Conservation (phyloP, 2,329 filamentous ascomycete species). For the Colletotrichum spinosum region DNA sequence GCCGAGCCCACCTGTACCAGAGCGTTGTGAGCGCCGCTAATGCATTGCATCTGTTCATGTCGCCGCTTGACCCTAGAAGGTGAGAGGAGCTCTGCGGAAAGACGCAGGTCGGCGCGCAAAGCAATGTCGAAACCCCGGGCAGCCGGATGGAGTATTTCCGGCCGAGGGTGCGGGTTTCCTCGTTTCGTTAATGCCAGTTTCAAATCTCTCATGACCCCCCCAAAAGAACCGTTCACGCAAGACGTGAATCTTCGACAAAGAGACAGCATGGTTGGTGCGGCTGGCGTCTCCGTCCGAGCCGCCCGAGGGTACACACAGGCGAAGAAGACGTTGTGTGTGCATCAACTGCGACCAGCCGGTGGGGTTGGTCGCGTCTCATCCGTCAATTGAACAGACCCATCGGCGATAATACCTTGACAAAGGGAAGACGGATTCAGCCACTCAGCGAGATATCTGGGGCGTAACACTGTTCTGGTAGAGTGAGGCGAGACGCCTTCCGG, state of each 20-base stretch:
- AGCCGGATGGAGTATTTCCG: too few species aligned
- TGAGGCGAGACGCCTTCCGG: constrained; percentile 19
- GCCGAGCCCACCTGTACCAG: constrained; percentile 3
- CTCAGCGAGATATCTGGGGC: constrained; percentile 6
- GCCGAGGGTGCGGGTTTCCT: too few species aligned
- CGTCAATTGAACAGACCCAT: constrained; percentile 4
- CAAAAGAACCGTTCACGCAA: constrained; percentile 11
- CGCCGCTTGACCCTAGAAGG: constrained; percentile 12
- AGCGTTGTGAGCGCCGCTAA: constrained; percentile 23
- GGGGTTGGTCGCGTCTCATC: constrained; percentile 17
- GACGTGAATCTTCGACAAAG: not conserved
- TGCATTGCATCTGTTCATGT: constrained; percentile 27
- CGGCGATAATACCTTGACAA: constrained; percentile 23
- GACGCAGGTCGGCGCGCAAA: too few species aligned
- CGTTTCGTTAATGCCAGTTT: not conserved
- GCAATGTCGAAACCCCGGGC: too few species aligned
- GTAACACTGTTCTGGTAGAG: constrained; percentile 3
- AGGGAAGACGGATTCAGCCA: constrained; percentile 12
- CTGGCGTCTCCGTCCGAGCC: constrained; percentile 27
- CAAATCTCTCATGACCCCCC: not conserved
- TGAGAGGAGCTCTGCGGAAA: not conserved
- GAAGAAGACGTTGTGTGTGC: not conserved
- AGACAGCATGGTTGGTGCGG: constrained; percentile 16
- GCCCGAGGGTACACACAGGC: constrained; percentile 22
- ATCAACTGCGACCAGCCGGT: constrained; percentile 6